Percentiles rank a stretch among this genome's conserved stretches.
These are phyloP conservation scores for Chamaecyparis obtusa DNA, from an alignment of 75 land plant species.

Conservation along the genomic window DNA sequence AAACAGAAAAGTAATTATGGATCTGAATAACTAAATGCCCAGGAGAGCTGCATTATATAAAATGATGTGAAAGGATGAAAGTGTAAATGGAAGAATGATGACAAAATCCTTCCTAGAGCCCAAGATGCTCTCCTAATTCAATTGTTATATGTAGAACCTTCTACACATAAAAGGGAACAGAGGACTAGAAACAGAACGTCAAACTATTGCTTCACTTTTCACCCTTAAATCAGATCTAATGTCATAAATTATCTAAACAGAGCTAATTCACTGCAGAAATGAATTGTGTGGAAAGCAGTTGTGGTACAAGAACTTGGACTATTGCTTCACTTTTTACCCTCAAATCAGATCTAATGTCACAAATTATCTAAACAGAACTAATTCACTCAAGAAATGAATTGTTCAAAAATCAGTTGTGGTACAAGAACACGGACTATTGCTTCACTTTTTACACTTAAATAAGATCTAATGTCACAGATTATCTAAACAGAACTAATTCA, in stretches of 20 bases:
- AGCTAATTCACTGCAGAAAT: not conserved
- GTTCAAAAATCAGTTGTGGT: no score
- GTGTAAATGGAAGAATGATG: no score
- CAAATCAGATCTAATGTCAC: no score
- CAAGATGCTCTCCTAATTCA: not conserved
- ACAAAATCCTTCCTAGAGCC: no score
- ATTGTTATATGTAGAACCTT: not conserved
- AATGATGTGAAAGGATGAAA: no score
- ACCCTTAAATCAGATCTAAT: not conserved
- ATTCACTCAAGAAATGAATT: no score
- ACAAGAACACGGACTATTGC: not conserved
- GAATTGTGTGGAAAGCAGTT: not conserved
- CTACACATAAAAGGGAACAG: not conserved
- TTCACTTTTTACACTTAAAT: not conserved
- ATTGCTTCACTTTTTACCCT: no score
- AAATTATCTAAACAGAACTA: no score
- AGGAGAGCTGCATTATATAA: no score
- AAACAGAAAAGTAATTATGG: no score
- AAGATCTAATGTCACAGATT: not conserved
- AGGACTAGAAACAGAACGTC: no score
- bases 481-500: not conserved
- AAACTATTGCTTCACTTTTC: not conserved
- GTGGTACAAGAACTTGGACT: no score
- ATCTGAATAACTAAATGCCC: not conserved
- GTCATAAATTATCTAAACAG: not conserved